phyloP scores from a whole-genome alignment of 208 protist species.

The Naegleria lovaniensis region DNA sequence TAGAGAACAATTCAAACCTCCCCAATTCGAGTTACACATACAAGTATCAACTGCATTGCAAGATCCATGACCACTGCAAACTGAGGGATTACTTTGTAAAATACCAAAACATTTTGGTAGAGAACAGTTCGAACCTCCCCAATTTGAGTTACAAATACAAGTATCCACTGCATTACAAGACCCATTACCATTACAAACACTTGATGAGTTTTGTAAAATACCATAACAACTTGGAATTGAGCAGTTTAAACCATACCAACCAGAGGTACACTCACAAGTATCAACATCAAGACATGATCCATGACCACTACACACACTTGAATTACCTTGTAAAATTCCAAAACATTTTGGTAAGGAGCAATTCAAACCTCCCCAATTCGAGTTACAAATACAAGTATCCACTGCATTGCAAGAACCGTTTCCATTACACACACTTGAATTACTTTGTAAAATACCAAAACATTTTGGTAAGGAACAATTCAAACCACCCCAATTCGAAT shows the following conservation, averaged over 20 bases:
- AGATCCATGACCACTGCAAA: neutral
- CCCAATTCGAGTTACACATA: neutral
- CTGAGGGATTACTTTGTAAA: neutral
- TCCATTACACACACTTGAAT: neutral
- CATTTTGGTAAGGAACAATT: neutral
- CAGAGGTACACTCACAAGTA: neutral
- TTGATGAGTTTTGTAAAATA: neutral
- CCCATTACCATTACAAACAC: neutral
- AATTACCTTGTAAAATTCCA: neutral
- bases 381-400: neutral
- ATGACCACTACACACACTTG: neutral
- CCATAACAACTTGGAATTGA: neutral
- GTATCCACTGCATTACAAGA: neutral
- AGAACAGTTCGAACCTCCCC: neutral
- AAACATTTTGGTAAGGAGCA: neutral
- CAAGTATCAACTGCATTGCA: neutral
- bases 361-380: neutral
- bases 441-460: neutral
- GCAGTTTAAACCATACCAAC: neutral
- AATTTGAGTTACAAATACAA: neutral
- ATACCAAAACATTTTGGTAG: neutral
- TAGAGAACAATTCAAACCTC: neutral
- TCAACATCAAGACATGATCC: neutral
- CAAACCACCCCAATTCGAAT: neutral
- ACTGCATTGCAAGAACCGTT: neutral